Percentiles rank a stretch among this genome's conserved stretches.
Conservation (phyloP, 1,139 yeast genomes). For the Protomyces pachydermus region DNA sequence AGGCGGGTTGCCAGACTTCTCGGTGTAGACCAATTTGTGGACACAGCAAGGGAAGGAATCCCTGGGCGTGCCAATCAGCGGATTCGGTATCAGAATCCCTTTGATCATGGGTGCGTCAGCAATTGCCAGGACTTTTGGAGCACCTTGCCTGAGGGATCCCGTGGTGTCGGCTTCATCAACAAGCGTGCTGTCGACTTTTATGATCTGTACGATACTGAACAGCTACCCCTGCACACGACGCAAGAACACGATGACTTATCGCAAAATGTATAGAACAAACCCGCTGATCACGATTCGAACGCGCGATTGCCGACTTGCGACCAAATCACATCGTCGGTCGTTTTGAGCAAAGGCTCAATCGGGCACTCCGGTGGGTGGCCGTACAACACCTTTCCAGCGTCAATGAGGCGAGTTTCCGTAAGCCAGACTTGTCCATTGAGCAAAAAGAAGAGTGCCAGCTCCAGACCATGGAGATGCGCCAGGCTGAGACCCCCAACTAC, state of each 20-base stretch:
- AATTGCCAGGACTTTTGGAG: slow-evolving; percentile 45
- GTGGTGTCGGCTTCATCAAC: slow-evolving; percentile 11
- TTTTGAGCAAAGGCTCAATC: slow-evolving; percentile 8
- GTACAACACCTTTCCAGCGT: slow-evolving; percentile 5
- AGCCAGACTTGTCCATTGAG: slow-evolving; percentile 22
- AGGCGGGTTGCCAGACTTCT: slow-evolving; percentile 34
- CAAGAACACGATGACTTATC: neutral
- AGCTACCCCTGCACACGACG: neutral
- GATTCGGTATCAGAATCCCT: slow-evolving; percentile 36
- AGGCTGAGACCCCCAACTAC: slow-evolving; percentile 21
- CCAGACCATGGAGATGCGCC: slow-evolving; percentile 23
- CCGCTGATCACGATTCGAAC: neutral
- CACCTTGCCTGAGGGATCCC: slow-evolving; percentile 29
- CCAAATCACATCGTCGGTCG: slow-evolving; percentile 20
- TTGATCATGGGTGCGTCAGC: slow-evolving; percentile 39
- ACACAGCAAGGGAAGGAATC: slow-evolving; percentile 37
- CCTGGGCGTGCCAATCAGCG: neutral
- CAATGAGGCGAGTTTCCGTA: slow-evolving; percentile 11
- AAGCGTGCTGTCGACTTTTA: slow-evolving; percentile 11
- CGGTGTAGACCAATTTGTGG: slow-evolving; percentile 43
- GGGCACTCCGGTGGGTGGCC: slow-evolving; percentile 1
- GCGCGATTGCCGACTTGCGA: slow-evolving; percentile 20
- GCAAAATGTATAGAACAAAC: neutral
- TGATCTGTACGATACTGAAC: neutral
- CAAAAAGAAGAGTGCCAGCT: slow-evolving; percentile 21